Evolutionary conservation across 2,329 filamentous ascomycete genomes (phyloP).

Genomic region (Aspergillus hiratsukae): DNA sequence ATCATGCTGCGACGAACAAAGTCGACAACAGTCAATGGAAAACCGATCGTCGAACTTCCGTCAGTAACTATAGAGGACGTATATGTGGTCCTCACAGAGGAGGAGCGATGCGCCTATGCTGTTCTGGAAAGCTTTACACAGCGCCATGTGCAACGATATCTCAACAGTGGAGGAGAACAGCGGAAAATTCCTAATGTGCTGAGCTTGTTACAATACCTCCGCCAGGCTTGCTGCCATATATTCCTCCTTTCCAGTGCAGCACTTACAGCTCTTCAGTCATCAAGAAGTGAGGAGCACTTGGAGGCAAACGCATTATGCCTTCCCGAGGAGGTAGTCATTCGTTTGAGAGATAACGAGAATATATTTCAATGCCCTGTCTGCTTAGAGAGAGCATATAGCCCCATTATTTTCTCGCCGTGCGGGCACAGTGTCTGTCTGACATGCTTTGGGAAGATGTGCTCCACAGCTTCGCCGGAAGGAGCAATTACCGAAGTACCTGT

Average conservation of each 20-base stretch:
- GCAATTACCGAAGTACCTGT: constrained; percentile 36
- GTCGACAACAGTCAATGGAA: constrained; percentile 70
- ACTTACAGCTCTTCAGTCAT: no score
- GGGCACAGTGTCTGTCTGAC: constrained; percentile 75
- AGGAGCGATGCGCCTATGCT: constrained; percentile 62
- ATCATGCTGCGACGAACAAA: constrained; percentile 82
- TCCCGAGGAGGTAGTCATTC: constrained; percentile 56
- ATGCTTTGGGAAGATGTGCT: constrained; percentile 68
- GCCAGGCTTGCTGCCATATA: constrained; percentile 76
- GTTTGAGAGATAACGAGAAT: constrained; percentile 57
- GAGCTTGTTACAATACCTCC: constrained; percentile 72
- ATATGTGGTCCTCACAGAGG: constrained; percentile 62
- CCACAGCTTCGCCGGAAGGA: constrained; percentile 46
- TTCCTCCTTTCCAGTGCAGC: constrained; percentile 51
- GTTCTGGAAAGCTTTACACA: constrained; percentile 63
- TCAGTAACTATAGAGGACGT: constrained; percentile 59
- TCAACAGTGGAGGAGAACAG: constrained; percentile 64
- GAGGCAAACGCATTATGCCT: constrained; percentile 60
- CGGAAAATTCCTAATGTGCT: constrained; percentile 75
- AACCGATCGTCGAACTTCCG: constrained; percentile 67
- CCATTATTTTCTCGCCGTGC: constrained; percentile 74
- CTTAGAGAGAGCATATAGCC: constrained; percentile 69
- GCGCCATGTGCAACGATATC: constrained; percentile 70
- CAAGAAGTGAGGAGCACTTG: constrained; percentile 49
- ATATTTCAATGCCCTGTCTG: constrained; percentile 76